Evolutionary conservation across 1,284 basidiomycete genomes (phyloP).

Genomic region (Ustilago curta): DNA sequence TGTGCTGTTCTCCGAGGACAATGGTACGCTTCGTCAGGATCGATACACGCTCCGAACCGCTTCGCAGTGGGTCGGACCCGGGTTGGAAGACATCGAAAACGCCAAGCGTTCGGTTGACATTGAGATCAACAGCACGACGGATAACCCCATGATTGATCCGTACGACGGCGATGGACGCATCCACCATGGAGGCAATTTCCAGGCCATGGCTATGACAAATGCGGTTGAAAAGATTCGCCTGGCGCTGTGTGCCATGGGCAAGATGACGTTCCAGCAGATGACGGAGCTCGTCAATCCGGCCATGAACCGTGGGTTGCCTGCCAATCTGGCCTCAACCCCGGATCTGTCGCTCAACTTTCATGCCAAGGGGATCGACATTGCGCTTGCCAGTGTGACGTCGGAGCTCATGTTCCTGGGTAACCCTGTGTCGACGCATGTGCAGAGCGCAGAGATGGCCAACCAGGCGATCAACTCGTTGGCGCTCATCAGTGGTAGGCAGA

Average conservation of each 20-base stretch:
- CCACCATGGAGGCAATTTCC: slow-evolving; percentile 55
- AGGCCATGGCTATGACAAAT: slow-evolving; percentile 80
- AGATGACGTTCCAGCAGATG: slow-evolving; percentile 83
- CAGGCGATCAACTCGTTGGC: slow-evolving; percentile 60
- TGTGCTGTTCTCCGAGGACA: slow-evolving; percentile 76
- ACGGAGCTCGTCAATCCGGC: slow-evolving; percentile 77
- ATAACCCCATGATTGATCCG: slow-evolving; percentile 52
- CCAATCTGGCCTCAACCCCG: slow-evolving; percentile 57
- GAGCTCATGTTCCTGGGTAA: slow-evolving; percentile 85
- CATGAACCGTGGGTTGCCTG: slow-evolving; percentile 56
- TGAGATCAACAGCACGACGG: slow-evolving; percentile 87
- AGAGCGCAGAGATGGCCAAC: slow-evolving; percentile 70
- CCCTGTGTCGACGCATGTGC: slow-evolving; percentile 85
- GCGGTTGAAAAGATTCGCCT: slow-evolving; percentile 89
- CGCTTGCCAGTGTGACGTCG: slow-evolving; percentile 66
- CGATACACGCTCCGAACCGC: slow-evolving; percentile 77
- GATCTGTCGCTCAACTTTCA: slow-evolving; percentile 76
- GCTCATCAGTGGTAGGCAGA: slow-evolving; percentile 57
- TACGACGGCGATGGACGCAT: slow-evolving; percentile 50
- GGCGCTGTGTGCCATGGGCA: slow-evolving; percentile 82
- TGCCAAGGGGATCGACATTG: slow-evolving; percentile 86
- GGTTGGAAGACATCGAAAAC: slow-evolving; percentile 81
- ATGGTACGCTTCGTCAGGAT: slow-evolving; percentile 79
- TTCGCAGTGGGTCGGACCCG: slow-evolving; percentile 80
- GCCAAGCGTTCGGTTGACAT: slow-evolving; percentile 77